Percentiles rank a stretch among this genome's conserved stretches.
Evolutionary conservation across 2,329 filamentous ascomycete genomes (phyloP).

Genomic region (Sclerotinia borealis): DNA sequence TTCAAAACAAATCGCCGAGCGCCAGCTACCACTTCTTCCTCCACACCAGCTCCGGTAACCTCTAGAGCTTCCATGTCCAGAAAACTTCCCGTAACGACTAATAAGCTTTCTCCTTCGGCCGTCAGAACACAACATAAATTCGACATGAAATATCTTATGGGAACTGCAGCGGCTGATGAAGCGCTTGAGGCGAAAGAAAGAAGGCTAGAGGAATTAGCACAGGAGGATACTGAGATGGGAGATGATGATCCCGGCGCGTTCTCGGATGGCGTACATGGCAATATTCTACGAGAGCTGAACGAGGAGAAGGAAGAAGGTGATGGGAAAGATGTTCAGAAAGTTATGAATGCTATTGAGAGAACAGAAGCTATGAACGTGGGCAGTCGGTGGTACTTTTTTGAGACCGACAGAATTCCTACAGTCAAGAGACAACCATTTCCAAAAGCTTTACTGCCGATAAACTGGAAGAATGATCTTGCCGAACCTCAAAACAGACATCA

Average conservation of each 20-base stretch:
- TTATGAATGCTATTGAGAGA: slow-evolving; percentile 51
- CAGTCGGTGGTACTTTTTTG: slow-evolving; percentile 54
- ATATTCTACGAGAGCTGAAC: neutral
- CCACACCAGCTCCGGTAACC: slow-evolving; percentile 9
- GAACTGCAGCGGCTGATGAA: slow-evolving; percentile 52
- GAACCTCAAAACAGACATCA: slow-evolving; percentile 48
- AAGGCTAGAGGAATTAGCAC: slow-evolving; percentile 31
- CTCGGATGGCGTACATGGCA: neutral
- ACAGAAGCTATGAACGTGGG: slow-evolving; percentile 52
- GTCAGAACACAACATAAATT: slow-evolving; percentile 51
- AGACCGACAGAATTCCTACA: slow-evolving; percentile 17
- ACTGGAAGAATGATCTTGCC: slow-evolving; percentile 33
- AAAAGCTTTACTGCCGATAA: slow-evolving; percentile 13
- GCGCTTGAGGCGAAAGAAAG: slow-evolving; percentile 51
- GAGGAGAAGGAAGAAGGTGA: slow-evolving; percentile 36
- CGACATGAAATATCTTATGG: slow-evolving; percentile 56
- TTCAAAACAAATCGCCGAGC: slow-evolving; percentile 13
- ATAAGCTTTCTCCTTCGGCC: slow-evolving; percentile 46
- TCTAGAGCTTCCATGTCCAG: slow-evolving; percentile 14
- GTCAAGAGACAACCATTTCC: slow-evolving; percentile 27
- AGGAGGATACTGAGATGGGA: slow-evolving; percentile 4
- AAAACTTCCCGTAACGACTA: slow-evolving; percentile 16
- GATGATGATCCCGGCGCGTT: neutral
- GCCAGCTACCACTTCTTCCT: slow-evolving; percentile 13
- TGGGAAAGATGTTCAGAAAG: slow-evolving; percentile 33